A percentile compares a stretch with the other conserved stretches of the same genome.
These are phyloP conservation scores for Candida nemodendra DNA, from an alignment of 805 yeast species.

Conservation along the genomic window DNA sequence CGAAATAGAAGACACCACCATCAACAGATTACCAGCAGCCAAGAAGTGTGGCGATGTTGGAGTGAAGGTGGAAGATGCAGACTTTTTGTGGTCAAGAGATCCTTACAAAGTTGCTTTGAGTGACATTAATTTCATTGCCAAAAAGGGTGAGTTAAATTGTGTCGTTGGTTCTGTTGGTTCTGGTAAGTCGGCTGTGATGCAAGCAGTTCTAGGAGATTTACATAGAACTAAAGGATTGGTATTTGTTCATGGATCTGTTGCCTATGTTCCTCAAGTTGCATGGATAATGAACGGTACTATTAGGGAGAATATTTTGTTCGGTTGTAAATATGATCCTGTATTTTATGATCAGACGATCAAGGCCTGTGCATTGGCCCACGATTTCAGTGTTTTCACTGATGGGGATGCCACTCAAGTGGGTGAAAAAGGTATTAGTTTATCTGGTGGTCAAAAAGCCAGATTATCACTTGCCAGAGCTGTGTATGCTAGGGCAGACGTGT, in stretches of 20 bases:
- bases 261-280: conserved; percentile 89
- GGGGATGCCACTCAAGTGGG: conserved; percentile 92
- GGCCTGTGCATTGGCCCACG: conserved; percentile 84
- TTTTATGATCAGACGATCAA: conserved; percentile 76
- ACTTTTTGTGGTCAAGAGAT: conserved; percentile 75
- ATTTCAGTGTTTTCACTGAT: conserved; percentile 71
- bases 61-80: conserved; percentile 60
- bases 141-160: conserved; percentile 78
- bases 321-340: conserved; percentile 73
- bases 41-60: conserved; percentile 63
- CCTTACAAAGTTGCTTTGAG: conserved; percentile 70
- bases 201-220: conserved; percentile 79
- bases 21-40: conserved; percentile 49
- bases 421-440: conserved; percentile 89
- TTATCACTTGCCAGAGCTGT: conserved; percentile 91
- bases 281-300: conserved; percentile 96
- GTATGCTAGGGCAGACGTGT: conserved; percentile 86
- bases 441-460: conserved; percentile 97
- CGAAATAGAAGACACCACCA: conserved; percentile 74
- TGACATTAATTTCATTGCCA: conserved; percentile 59
- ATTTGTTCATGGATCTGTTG: conserved; percentile 69
- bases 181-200: conserved; percentile 83
- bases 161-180: conserved; percentile 88
- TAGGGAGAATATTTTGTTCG: conserved; percentile 83
- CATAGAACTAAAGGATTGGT: conserved; percentile 74